phyloP scores from a whole-genome alignment of 495 filamentous ascomycete genomes.

The Aspergillus funiculosus region DNA sequence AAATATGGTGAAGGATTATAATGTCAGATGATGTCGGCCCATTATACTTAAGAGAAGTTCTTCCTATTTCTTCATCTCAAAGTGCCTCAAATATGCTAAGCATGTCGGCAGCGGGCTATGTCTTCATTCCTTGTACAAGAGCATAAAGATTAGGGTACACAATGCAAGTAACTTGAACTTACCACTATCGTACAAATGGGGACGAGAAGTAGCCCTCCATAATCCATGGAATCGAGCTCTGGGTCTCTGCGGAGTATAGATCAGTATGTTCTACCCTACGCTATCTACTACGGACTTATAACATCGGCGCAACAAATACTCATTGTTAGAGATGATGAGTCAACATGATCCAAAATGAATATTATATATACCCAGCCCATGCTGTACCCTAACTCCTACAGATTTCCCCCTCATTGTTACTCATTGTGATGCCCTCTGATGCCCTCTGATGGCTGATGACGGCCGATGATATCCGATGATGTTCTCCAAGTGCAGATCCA shows the following conservation, averaged over 20 bases:
- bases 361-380: too few species aligned
- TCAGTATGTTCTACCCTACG: not conserved
- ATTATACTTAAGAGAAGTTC: slow-evolving; percentile 13
- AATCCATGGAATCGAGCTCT: not conserved
- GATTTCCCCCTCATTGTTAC: slow-evolving; percentile 1
- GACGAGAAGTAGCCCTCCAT: slow-evolving; percentile 1
- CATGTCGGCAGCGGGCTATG: slow-evolving; percentile 15
- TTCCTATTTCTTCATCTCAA: slow-evolving; percentile 15
- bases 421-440: slow-evolving; percentile 6
- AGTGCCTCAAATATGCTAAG: slow-evolving; percentile 17
- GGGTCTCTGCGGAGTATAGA: not conserved
- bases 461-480: not conserved
- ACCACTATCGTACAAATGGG: not conserved
- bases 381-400: not conserved
- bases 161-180: too few species aligned
- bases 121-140: slow-evolving; percentile 13
- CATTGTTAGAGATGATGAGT: slow-evolving; percentile 9
- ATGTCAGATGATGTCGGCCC: slow-evolving; percentile 20
- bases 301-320: too few species aligned
- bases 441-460: not conserved
- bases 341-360: slow-evolving; percentile 5
- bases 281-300: slow-evolving; percentile 1
- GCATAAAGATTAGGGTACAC: not conserved
- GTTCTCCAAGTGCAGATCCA: not conserved
- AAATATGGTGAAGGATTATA: not conserved